Conservation (phyloP, 495 filamentous ascomycete genomes). For the Filosporella fistucella region DNA sequence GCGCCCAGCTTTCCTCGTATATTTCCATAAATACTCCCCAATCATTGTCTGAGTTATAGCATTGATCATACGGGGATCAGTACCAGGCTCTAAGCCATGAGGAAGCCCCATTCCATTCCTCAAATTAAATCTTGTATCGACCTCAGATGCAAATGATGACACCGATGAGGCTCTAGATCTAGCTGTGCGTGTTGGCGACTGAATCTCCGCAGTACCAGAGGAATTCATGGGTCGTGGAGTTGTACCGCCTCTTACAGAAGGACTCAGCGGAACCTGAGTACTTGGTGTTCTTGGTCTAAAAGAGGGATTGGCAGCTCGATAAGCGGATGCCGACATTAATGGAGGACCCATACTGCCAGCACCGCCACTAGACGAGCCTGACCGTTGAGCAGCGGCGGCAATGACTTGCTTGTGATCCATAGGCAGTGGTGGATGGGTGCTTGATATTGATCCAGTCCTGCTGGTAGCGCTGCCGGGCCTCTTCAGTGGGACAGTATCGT, state of each 20-base stretch:
- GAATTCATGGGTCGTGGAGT: constrained; percentile 41
- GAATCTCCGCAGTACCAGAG: constrained; percentile 32
- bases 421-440: constrained; percentile 69
- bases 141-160: constrained; percentile 90
- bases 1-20: constrained; percentile 86
- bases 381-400: constrained; percentile 64
- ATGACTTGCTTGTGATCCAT: constrained; percentile 79
- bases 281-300: constrained; percentile 71
- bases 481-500: constrained; percentile 18
- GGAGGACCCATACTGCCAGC: constrained; percentile 79
- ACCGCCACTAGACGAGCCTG: constrained; percentile 33
- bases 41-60: constrained; percentile 99
- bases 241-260: constrained; percentile 33
- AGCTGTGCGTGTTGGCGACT: constrained; percentile 29
- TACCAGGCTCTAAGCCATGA: constrained; percentile 56
- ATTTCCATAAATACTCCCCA: constrained; percentile 98
- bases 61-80: constrained; percentile 97
- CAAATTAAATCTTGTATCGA: constrained; percentile 86
- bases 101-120: constrained; percentile 52
- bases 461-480: constrained; percentile 20
- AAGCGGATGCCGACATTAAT: constrained; percentile 74
- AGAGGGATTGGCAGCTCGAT: constrained; percentile 40
- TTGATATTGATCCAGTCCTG: constrained; percentile 21
- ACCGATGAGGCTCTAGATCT: constrained; percentile 64
- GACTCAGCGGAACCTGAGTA: constrained; percentile 32